A percentile compares a stretch with the other conserved stretches of the same genome.
phyloP scores from a whole-genome alignment of 768 basidiomycete genomes.

The Neoboletus magnificus region DNA sequence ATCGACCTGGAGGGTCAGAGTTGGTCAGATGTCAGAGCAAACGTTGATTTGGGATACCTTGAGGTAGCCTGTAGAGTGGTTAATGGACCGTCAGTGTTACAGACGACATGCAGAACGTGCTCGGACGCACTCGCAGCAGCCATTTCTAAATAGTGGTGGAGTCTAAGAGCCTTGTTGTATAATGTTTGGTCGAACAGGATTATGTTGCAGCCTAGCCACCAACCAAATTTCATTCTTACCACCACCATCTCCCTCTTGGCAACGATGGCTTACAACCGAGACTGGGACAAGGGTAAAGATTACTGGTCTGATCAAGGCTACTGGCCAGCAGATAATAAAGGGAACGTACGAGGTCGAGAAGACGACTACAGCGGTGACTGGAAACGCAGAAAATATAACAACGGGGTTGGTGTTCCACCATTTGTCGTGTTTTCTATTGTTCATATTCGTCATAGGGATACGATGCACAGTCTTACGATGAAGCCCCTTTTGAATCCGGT shows the following conservation, averaged over 20 bases:
- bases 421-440: neutral
- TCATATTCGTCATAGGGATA: conserved; percentile 42
- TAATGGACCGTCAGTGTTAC: conserved; percentile 13
- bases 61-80: conserved; percentile 45
- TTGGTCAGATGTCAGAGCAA: neutral
- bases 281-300: conserved; percentile 84
- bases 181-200: conserved; percentile 25
- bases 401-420: conserved; percentile 51
- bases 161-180: conserved; percentile 27
- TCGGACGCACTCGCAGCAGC: conserved; percentile 58
- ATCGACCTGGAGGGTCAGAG: conserved; percentile 34
- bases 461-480: conserved; percentile 51
- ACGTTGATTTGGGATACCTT: conserved; percentile 40
- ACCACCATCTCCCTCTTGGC: conserved; percentile 17
- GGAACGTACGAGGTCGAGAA: conserved; percentile 54
- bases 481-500: conserved; percentile 36
- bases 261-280: conserved; percentile 72
- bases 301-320: conserved; percentile 45
- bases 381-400: conserved; percentile 77
- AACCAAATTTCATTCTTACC: conserved; percentile 20
- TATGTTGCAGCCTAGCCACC: neutral
- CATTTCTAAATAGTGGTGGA: conserved; percentile 41
- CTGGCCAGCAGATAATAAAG: conserved; percentile 38
- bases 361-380: conserved; percentile 67
- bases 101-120: neutral